phyloP scores from a whole-genome alignment of 495 filamentous ascomycete genomes.

The Aspergillus haitiensis region DNA sequence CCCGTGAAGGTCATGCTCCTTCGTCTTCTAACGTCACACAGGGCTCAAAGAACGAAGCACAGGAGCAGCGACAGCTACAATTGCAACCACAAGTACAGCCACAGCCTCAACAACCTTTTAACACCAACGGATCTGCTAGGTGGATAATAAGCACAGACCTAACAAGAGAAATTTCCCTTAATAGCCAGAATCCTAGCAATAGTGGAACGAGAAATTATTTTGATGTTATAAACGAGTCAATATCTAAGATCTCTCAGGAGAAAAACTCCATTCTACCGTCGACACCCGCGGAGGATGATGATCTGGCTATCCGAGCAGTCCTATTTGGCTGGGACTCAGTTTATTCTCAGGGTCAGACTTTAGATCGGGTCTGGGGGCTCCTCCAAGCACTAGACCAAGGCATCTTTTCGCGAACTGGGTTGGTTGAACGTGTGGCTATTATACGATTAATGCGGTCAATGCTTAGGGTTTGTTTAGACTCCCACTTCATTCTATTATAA shows the following conservation, averaged over 20 bases:
- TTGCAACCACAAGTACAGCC: background rate
- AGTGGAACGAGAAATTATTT: conserved; percentile 12
- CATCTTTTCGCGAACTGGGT: conserved; percentile 14
- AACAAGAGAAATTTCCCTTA: conserved; percentile 9
- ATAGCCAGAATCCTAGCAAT: conserved; percentile 16
- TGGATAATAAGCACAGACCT: conserved; percentile 13
- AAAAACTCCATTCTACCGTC: conserved; percentile 9
- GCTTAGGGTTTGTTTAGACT: conserved; percentile 9
- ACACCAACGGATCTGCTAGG: background rate
- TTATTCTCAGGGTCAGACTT: background rate
- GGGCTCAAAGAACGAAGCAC: background rate
- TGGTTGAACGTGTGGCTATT: conserved; percentile 16
- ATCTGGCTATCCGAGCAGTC: conserved; percentile 17
- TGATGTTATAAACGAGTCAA: conserved; percentile 12
- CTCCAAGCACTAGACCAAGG: conserved; percentile 17
- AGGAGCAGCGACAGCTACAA: background rate
- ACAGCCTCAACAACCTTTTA: background rate
- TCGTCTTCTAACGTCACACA: background rate
- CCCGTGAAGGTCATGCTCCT: background rate
- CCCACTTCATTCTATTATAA: background rate
- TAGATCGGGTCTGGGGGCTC: conserved; percentile 11
- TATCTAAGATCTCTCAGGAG: conserved; percentile 9
- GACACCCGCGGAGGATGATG: conserved; percentile 15
- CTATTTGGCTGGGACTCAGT: conserved; percentile 17
- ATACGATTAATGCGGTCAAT: conserved; percentile 17